These are phyloP conservation scores for Pulveroboletus ravenelii DNA, from an alignment of 768 basidiomycete species.

Conservation along the genomic window DNA sequence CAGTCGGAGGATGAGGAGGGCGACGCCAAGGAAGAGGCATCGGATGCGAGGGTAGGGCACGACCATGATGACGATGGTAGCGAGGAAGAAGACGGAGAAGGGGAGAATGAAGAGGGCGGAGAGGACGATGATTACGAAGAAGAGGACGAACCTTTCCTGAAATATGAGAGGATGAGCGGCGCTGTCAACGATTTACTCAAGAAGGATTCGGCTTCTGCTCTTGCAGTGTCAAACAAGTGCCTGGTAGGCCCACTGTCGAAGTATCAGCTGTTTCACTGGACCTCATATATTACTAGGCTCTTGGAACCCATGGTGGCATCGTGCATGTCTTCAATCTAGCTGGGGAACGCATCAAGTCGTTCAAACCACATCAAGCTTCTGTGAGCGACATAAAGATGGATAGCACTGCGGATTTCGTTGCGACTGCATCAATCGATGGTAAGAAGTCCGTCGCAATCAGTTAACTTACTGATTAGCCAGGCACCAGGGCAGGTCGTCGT, in stretches of 20 bases:
- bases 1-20: constrained; percentile 8
- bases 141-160: constrained; percentile 88
- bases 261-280: neutral
- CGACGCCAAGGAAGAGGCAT: neutral
- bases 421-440: constrained; percentile 93
- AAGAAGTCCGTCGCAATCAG: constrained; percentile 30
- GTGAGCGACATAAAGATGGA: constrained; percentile 85
- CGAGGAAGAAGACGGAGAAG: constrained; percentile 15
- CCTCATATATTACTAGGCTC: constrained; percentile 46
- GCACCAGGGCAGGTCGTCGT: constrained; percentile 83
- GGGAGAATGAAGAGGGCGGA: constrained; percentile 22
- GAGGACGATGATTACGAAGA: constrained; percentile 66
- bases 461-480: constrained; percentile 44
- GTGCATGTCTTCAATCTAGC: constrained; percentile 78
- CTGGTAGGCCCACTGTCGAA: constrained; percentile 45
- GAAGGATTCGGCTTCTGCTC: constrained; percentile 85
- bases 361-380: constrained; percentile 85
- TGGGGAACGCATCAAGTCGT: constrained; percentile 83
- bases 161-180: constrained; percentile 81
- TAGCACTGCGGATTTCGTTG: constrained; percentile 80
- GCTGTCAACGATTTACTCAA: constrained; percentile 69
- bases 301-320: constrained; percentile 93
- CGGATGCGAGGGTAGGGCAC: neutral
- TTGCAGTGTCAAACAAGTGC: constrained; percentile 67
- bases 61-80: constrained; percentile 7